These are phyloP conservation scores for Aureobasidium sp. DNA, from an alignment of 2,329 filamentous ascomycete species.

Conservation along the genomic window DNA sequence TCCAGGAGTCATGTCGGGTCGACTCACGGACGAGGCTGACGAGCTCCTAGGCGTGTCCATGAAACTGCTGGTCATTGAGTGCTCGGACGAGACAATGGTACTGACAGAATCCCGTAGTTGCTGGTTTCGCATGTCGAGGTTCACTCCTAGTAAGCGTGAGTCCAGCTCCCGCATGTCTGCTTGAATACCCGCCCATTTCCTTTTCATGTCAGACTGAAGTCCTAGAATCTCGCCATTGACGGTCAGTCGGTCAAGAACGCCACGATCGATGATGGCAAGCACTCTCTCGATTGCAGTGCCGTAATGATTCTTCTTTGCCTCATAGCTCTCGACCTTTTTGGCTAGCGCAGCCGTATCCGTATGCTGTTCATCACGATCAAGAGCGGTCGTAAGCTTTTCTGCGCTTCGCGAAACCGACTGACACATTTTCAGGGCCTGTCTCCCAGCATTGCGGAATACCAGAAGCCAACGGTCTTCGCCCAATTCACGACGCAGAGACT, in stretches of 20 bases:
- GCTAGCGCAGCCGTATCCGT: slow-evolving; percentile 62
- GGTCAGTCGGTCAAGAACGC: slow-evolving; percentile 89
- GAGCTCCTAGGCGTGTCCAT: slow-evolving; percentile 56
- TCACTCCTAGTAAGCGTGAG: slow-evolving; percentile 63
- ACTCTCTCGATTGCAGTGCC: slow-evolving; percentile 88
- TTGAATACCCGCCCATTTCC: slow-evolving; percentile 72
- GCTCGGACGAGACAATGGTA: slow-evolving; percentile 79
- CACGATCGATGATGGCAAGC: slow-evolving; percentile 85
- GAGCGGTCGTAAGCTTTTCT: slow-evolving; percentile 68
- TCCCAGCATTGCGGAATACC: slow-evolving; percentile 86
- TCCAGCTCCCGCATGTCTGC: slow-evolving; percentile 73
- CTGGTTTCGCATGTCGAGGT: slow-evolving; percentile 51
- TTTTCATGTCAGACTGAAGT: slow-evolving; percentile 75
- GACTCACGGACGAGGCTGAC: slow-evolving; percentile 49
- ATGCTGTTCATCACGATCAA: slow-evolving; percentile 68
- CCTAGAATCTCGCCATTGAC: slow-evolving; percentile 93
- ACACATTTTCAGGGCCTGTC: slow-evolving; percentile 93
- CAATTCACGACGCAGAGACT: slow-evolving; percentile 79
- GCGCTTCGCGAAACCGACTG: slow-evolving; percentile 88
- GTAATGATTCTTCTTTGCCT: slow-evolving; percentile 91
- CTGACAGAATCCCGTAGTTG: slow-evolving; percentile 88
- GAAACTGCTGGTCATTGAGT: slow-evolving; percentile 62
- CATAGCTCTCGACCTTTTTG: slow-evolving; percentile 88
- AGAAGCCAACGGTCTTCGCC: slow-evolving; percentile 95
- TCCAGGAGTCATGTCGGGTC: slow-evolving; percentile 41